phyloP scores from a whole-genome alignment of 257 asterid species.

The Solanum corneliomulleri region DNA sequence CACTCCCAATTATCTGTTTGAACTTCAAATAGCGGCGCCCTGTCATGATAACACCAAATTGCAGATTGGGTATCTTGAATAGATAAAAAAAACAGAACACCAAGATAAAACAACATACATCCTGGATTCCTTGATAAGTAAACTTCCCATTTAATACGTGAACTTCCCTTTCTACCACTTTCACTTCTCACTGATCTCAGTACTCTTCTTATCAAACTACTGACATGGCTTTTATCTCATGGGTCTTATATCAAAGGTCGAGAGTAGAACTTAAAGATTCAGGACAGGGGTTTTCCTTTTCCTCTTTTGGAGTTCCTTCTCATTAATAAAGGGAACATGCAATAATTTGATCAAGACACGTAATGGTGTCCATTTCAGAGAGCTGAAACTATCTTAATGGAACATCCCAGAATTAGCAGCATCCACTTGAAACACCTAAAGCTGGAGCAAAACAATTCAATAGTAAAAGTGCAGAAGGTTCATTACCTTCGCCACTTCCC shows the following conservation, averaged over 20 bases:
- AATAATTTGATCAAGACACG: not conserved
- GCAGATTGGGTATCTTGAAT: not conserved
- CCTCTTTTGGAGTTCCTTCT: not conserved
- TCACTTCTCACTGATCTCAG: not conserved
- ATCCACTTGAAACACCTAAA: not conserved
- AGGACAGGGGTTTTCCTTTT: not conserved
- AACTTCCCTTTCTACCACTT: not conserved
- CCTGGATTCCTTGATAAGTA: not conserved
- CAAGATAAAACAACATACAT: not conserved
- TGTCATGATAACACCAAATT: constrained; percentile 15
- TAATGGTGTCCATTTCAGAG: not conserved
- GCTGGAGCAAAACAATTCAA: not conserved
- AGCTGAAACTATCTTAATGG: not conserved
- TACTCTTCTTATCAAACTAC: not conserved
- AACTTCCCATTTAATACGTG: not conserved
- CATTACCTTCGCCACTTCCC: constrained; percentile 89
- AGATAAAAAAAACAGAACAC: not conserved
- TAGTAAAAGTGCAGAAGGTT: not conserved
- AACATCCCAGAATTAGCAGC: not conserved
- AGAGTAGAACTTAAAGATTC: not conserved
- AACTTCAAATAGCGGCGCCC: constrained; percentile 92
- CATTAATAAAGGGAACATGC: not conserved
- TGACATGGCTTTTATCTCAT: not conserved
- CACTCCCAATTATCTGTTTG: constrained; percentile 88
- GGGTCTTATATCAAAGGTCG: not conserved